phyloP scores from a whole-genome alignment of 306 rosid genomes.

The Fagus sylvatica region DNA sequence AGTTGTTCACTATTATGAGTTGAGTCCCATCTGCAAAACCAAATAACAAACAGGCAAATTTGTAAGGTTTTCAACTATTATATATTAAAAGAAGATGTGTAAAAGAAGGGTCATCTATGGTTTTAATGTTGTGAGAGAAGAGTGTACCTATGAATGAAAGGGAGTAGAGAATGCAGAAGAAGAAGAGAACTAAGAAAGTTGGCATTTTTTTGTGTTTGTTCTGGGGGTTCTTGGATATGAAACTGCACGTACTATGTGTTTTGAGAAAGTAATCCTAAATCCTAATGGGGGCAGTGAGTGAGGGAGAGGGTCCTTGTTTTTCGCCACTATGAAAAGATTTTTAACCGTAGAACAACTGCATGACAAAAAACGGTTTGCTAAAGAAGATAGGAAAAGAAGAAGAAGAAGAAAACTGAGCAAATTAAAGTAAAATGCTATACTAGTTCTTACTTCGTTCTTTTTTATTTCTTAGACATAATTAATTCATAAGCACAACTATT shows the following conservation, averaged over 20 bases:
- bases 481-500: too few relatives aligned
- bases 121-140: not conserved
- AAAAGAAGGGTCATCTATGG: not conserved
- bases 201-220: slow-evolving; percentile 28
- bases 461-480: too few relatives aligned
- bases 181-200: slow-evolving; percentile 27
- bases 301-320: slow-evolving; percentile 29
- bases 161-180: slow-evolving; percentile 38
- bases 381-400: not conserved
- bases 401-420: not conserved
- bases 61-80: not conserved
- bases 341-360: not conserved
- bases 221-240: slow-evolving; percentile 3
- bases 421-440: not conserved
- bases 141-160: slow-evolving; percentile 37
- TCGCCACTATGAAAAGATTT: slow-evolving; percentile 26
- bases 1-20: slow-evolving; percentile 62
- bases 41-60: not conserved
- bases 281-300: not conserved
- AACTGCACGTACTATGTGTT: slow-evolving; percentile 2
- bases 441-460: not conserved
- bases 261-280: not conserved
- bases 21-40: slow-evolving; percentile 50
- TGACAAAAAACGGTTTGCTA: slow-evolving; percentile 18
- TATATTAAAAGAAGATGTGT: too few relatives aligned